Conservation (phyloP, 768 basidiomycete genomes). For the Lentinula raphanica region DNA sequence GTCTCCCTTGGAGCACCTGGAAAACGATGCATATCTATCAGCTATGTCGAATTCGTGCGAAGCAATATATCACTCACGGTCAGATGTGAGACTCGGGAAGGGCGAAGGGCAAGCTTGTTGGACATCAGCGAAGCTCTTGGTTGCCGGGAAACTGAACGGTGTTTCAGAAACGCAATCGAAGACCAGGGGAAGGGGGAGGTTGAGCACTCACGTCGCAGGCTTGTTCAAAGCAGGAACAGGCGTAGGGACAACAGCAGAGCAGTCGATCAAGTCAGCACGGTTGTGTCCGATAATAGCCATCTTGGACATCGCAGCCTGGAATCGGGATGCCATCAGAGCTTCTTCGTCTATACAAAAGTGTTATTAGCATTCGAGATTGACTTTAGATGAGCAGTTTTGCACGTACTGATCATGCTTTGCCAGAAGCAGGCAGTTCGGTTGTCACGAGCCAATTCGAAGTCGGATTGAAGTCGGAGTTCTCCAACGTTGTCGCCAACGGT, state of each 20-base stretch:
- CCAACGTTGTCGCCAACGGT: conserved; percentile 9
- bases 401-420: conserved; percentile 30
- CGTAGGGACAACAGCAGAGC: conserved; percentile 15
- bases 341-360: not conserved
- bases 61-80: not conserved
- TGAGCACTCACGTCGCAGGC: not conserved
- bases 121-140: conserved; percentile 3
- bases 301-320: conserved; percentile 16
- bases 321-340: conserved; percentile 8
- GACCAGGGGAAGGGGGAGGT: too few relatives aligned
- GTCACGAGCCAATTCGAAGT: conserved; percentile 22
- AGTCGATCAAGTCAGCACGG: conserved; percentile 12
- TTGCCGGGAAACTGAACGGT: not conserved
- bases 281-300: conserved; percentile 15
- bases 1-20: not conserved
- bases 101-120: conserved; percentile 1
- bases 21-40: not conserved
- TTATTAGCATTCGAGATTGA: not conserved
- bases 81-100: conserved; percentile 3
- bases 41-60: not conserved
- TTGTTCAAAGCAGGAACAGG: conserved; percentile 15
- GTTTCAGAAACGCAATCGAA: not conserved
- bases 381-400: not conserved
- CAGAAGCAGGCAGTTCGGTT: conserved; percentile 34
- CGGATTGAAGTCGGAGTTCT: conserved; percentile 27